Evolutionary conservation across 805 yeast species (phyloP), one percentile per base, ranked within the genome.

Genomic region (Candida chilensis): DNA sequence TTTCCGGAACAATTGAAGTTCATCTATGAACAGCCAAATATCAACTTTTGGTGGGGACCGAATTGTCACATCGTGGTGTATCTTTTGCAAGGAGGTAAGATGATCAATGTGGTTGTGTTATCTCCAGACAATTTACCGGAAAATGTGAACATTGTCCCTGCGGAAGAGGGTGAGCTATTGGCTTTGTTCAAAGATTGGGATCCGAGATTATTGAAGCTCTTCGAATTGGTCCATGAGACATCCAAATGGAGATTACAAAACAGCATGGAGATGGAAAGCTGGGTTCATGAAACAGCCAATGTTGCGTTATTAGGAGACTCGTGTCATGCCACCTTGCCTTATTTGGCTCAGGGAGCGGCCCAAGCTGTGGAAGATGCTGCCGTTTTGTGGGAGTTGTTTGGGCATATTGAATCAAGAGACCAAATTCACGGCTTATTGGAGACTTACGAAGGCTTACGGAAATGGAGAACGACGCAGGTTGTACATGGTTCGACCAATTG

Each of bases 341-440:
- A 52, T 34, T 39, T 52, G 13, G 53, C 58, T 5, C 37, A 45
- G 6, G 56, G 57, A n/a, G 58, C 58, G 6, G 48, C 54, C 5
- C 51, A 50, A 43, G 55, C 57, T 4, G 37, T 52, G 22, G 58
- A 52, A 35, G 58, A 52, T 37, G 56, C 55, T 12, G 57, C 53
- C 2, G 52, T 44, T 5, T 32, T 52, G 18, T 44, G 50, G 10
- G 45, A 39, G 9, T 29, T 45, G 21, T 35, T 52, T 12, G 30
- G 33, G 5, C 33, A 35, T 16, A 35, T 41, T 20, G 41, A 42
- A 13, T 16, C 32, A 17, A 45, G 38, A 27, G 18, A 15, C 9
- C 47, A 49, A 24, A 34, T 52, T 19, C 45, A 37, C 24, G 38
- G 37, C 9, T 32, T 39, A n/a, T 13, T 47, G 33, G 27, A 24